Evolutionary conservation across 495 filamentous ascomycete species (phyloP), one percentile per base, ranked within the genome.

Genomic region (Xylaria venustula): DNA sequence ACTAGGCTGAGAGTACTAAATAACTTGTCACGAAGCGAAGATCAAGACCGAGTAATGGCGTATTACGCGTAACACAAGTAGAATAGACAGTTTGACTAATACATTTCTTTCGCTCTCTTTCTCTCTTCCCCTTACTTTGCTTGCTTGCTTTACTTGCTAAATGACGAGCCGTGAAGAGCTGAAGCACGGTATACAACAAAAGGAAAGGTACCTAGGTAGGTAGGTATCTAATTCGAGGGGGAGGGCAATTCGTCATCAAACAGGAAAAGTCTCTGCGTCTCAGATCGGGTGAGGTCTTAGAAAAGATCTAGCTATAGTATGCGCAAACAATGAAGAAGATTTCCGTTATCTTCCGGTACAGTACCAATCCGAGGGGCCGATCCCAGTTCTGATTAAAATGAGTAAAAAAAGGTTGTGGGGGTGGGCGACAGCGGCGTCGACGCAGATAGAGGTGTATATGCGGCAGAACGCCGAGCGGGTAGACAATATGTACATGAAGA

Each of bases 171-270:
- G 55, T 45, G 23, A 44, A 30, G 15, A 25, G 28, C 65, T n/a
- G 42, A 58, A 32, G 36, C 53, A 40, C 49, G 60, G 47, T 65
- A 59, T 59, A 68, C 37, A 40, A 66, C 60, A 68, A 62, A 64
- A 23, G 61, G 30, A 34, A 62, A 66, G 65, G 37, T 47, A n/a
- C n/a, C n/a, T n/a, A n/a, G n/a, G n/a, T n/a, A n/a, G n/a, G n/a
- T n/a, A n/a, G n/a, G n/a, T n/a, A n/a, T n/a, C n/a, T n/a, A n/a
- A n/a, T n/a, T n/a, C n/a, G n/a, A n/a, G n/a, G n/a, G n/a, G n/a
- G n/a, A n/a, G n/a, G n/a, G n/a, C n/a, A n/a, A n/a, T n/a, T n/a
- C n/a, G n/a, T n/a, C n/a, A n/a, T n/a, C n/a, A n/a, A n/a, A n/a
- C n/a, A n/a, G n/a, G n/a, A n/a, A n/a, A 34, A 34, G 30, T 34